Conservation (phyloP, 371 early-diverging fungal genomes). For the Mucor mucedo region DNA sequence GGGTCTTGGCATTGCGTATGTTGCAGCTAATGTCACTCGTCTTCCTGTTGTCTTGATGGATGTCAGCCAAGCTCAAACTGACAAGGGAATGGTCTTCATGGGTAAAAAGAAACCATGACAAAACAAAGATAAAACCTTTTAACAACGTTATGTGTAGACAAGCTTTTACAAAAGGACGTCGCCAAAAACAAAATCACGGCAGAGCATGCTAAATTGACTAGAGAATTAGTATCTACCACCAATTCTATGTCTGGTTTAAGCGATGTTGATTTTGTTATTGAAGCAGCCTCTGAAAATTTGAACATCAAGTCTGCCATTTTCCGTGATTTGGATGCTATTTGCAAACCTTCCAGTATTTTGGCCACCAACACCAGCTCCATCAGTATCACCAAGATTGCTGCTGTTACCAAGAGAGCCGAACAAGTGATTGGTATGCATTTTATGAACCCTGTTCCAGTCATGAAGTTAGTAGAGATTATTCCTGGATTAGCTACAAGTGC, state of each 20-base stretch:
- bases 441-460: conserved; percentile 97
- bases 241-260: conserved; percentile 60
- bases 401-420: conserved; percentile 83
- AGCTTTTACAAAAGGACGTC: conserved; percentile 88
- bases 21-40: conserved; percentile 87
- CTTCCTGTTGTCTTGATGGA: conserved; percentile 85
- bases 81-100: conserved; percentile 82
- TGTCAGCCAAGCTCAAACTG: conserved; percentile 79
- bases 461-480: conserved; percentile 97
- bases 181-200: conserved; percentile 84
- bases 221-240: conserved; percentile 70
- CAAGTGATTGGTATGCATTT: conserved; percentile 93
- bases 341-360: conserved; percentile 81
- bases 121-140: too few species aligned
- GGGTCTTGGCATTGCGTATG: conserved; percentile 96
- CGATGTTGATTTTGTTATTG: conserved; percentile 87
- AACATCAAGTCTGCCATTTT: conserved; percentile 87
- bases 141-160: conserved; percentile 54
- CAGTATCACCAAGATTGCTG: conserved; percentile 95
- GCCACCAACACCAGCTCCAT: conserved; percentile 96
- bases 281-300: conserved; percentile 95
- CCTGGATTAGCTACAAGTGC: conserved; percentile 87
- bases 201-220: conserved; percentile 72
- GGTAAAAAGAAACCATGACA: conserved; percentile 44
- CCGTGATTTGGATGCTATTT: conserved; percentile 71